A percentile compares a stretch with the other conserved stretches of the same genome.
Conservation (phyloP, 148 eudicot species). For the Oxyria digyna region DNA sequence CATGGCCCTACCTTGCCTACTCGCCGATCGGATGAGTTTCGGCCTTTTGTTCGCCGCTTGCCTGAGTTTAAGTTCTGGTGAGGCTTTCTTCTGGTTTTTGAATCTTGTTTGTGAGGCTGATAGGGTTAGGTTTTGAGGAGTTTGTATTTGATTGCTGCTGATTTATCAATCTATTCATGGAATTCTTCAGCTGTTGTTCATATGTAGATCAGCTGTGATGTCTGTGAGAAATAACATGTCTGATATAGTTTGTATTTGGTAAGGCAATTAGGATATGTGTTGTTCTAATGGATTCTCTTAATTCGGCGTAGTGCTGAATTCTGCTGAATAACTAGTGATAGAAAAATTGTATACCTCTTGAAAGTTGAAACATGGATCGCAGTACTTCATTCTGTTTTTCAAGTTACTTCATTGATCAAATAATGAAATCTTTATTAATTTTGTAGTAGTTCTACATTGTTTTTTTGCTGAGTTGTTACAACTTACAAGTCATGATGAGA, state of each 20-base stretch:
- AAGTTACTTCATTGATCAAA: not conserved
- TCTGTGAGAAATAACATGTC: not conserved
- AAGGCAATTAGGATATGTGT: not conserved
- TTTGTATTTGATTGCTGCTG: not conserved
- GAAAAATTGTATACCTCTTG: not conserved
- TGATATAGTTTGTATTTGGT: not conserved
- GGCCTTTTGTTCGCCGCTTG: slow-evolving; percentile 46
- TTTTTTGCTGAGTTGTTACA: too few species aligned
- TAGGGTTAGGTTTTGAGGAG: not conserved
- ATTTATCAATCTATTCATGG: not conserved
- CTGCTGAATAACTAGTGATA: not conserved
- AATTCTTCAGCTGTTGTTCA: not conserved
- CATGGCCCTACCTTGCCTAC: slow-evolving; percentile 31
- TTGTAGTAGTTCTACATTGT: not conserved
- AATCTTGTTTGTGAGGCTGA: not conserved
- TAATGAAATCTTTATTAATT: not conserved
- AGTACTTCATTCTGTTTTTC: not conserved
- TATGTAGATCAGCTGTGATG: not conserved
- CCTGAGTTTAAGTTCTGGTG: slow-evolving; percentile 52
- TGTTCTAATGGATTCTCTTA: not conserved
- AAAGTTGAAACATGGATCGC: not conserved
- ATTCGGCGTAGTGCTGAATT: not conserved
- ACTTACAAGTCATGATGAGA: too few species aligned
- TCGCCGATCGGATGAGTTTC: slow-evolving; percentile 43
- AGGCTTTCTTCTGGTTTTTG: not conserved